Percentiles rank a stretch among this genome's conserved stretches.
phyloP scores from a whole-genome alignment of 2,329 filamentous ascomycete species.

The Zymoseptoria ardabiliae region DNA sequence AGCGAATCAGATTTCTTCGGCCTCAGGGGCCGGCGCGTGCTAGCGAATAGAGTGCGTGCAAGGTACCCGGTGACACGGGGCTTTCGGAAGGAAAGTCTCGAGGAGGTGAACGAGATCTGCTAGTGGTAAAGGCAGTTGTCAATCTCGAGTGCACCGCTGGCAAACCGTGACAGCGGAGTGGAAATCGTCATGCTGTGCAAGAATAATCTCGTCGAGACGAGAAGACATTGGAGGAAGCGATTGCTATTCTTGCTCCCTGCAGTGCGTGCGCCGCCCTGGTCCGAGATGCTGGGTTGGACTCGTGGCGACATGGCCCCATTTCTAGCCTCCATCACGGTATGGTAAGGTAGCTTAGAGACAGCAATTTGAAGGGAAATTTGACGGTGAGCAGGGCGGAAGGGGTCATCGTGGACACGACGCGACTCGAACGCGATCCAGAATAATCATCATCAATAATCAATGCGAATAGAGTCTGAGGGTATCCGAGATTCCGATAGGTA shows the following conservation, averaged over 20 bases:
- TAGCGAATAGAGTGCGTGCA: neutral
- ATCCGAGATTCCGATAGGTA: no score
- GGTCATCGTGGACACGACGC: neutral
- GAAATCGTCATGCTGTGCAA: neutral
- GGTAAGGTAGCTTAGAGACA: no score
- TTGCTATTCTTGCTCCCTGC: neutral
- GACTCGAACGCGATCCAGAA: neutral
- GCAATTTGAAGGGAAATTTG: neutral
- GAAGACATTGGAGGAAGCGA: neutral
- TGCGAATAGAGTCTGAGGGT: neutral
- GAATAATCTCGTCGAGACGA: neutral
- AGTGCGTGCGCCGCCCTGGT: neutral
- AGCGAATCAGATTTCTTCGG: neutral
- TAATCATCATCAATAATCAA: neutral
- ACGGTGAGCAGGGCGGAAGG: neutral
- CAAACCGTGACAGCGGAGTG: neutral
- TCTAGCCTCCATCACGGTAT: neutral
- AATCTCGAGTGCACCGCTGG: neutral
- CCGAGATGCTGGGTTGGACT: neutral
- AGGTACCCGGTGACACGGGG: neutral
- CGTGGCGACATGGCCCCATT: neutral
- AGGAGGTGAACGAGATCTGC: neutral
- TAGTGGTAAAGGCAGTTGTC: neutral
- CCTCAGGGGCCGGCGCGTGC: neutral
- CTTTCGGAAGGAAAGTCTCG: neutral